Evolutionary conservation across 192 early-diverging fungal genomes (phyloP), one percentile per base, ranked within the genome.

Genomic region (Coemansia sp.): DNA sequence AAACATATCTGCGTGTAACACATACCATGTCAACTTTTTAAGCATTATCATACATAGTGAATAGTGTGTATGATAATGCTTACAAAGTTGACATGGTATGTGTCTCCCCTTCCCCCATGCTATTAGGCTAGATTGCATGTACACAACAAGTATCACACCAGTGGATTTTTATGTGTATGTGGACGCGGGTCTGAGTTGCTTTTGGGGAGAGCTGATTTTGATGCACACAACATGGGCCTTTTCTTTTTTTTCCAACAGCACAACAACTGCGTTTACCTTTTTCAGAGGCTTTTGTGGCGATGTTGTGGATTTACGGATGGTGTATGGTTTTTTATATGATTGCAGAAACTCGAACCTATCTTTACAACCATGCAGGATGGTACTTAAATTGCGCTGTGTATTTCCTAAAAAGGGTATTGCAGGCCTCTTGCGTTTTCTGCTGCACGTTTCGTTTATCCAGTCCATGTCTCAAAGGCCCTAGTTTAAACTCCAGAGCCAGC

Each of bases 311-410:
- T 44, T 44, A 44, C 38, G 38, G 38, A 44, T 14, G 9, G 38
- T 9, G 9, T 44, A 14, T 10, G 38, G 32, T 34, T 34, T 31
- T 30, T 44, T 44, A 44, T 44, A 44, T 44, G 38, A 44, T 44
- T 44, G 38, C 38, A 44, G 38, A 44, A 44, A 44, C 38, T 56
- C 28, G 30, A 30, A 56, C 24, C 55, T 44, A 9, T 16, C 23
- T 58, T 67, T 56, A 44, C 38, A 55, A 44, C 21, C 52, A 23
- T 74, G 72, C 72, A 74, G 56, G 30, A 57, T 31, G 22, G 56
- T 74, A 58, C 72, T 74, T 74, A 68, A 74, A 74, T 74, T 74
- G 66, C 10, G 56, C 49, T 54, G 22, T 49, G 38, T 60, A 26
- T 55, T 54, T 60, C 51, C 65, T 25, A 60, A 67, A 26, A 54